These are phyloP conservation scores for Botrytis sinoallii DNA, from an alignment of 2,329 filamentous ascomycete genomes.

Conservation along the genomic window DNA sequence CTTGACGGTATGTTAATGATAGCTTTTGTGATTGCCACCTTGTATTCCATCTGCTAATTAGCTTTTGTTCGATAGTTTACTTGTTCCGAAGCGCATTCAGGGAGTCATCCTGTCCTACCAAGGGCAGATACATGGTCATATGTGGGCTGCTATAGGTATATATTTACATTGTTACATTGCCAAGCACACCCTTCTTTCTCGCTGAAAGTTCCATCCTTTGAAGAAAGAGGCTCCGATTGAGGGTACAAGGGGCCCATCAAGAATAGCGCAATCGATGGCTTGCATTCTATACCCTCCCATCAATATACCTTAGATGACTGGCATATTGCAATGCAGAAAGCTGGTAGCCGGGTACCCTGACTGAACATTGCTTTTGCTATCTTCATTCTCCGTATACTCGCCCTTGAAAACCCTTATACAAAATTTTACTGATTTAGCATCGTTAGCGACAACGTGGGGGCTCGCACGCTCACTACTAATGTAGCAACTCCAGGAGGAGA, in stretches of 20 bases:
- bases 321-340: not conserved
- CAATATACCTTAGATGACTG: not conserved
- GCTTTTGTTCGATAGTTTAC: constrained; percentile 14
- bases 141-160: constrained; percentile 21
- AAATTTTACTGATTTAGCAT: not conserved
- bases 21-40: not conserved
- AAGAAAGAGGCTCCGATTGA: not conserved
- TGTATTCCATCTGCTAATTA: constrained; percentile 7
- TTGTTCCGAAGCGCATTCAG: constrained; percentile 13
- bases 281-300: not conserved
- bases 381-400: not conserved
- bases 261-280: not conserved
- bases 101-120: constrained; percentile 1
- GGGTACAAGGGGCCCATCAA: not conserved
- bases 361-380: not conserved
- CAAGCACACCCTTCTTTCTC: not conserved
- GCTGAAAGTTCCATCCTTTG: not conserved
- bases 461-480: constrained; percentile 18
- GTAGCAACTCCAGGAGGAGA: constrained; percentile 22
- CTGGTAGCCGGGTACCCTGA: not conserved
- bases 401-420: not conserved
- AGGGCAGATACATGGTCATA: constrained; percentile 20
- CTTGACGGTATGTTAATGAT: constrained; percentile 10
- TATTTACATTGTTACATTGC: constrained; percentile 10
- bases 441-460: constrained; percentile 12